Evolutionary conservation across 129 eudicot species (phyloP), one percentile per base, ranked within the genome.

Genomic region (Flaveria linearis): DNA sequence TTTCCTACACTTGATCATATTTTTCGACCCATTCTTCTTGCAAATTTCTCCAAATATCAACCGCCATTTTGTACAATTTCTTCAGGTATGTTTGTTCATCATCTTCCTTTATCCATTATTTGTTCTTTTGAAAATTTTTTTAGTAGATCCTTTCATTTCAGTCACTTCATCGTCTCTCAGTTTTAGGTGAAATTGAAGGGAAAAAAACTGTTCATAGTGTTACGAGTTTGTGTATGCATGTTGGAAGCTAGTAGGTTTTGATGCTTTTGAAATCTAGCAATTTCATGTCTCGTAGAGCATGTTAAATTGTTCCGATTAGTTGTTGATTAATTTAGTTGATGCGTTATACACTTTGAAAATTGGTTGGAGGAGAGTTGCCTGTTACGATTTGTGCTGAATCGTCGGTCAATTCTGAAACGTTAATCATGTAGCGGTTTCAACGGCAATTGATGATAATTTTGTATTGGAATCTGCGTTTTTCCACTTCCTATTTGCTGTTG

Each of bases 81-180:
- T 14, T 58, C 66, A 63, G 83, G 77, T 78, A 73, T 41, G 74
- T 51, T 79, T 60, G 4, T 74, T 62, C 58, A 60, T 22, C 9
- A 22, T 16, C 72, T 58, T 42, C 64, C 1, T 25, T 25, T 12
- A 7, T 75, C 28, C 22, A 39, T 14, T 43, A 22, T 63, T 25
- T 55, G 47, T 9, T 26, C 42, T 47, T 15, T 68, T 10, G 28
- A 42, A 25, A n/a, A 42, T 45, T 67, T 67, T 45, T 16, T 30
- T 63, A 57, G 63, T 58, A 45, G 61, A 57, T 60, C 71, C 17
- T 10, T 60, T 17, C 69, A 17, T 43, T 69, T 28, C 63, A 22
- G 47, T 72, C 64, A 17, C 33, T 51, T 72, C 16, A 2, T 15
- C 2, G 12, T 69, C 39, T 45, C 36, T 70, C 49, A 26, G 36